A percentile compares a stretch with the other conserved stretches of the same genome.
Evolutionary conservation across 1,139 yeast genomes (phyloP).

Genomic region (Suhomyces yuchorum): DNA sequence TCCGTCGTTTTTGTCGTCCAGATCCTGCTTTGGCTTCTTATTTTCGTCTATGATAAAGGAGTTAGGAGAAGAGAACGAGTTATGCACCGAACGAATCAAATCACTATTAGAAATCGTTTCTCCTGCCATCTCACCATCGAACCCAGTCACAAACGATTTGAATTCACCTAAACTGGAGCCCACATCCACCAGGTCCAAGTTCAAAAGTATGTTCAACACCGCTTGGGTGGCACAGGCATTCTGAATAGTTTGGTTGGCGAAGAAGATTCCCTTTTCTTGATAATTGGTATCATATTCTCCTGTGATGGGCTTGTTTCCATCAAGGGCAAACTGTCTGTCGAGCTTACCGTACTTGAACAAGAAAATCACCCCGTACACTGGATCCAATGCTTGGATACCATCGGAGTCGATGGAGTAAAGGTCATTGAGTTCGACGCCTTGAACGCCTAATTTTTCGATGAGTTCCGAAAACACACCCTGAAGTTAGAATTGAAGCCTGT

Average conservation of each 20-base stretch:
- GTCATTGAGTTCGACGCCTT: constrained; percentile 62
- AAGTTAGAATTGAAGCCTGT: constrained; percentile 13
- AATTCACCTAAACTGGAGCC: constrained; percentile 56
- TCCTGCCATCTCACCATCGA: constrained; percentile 62
- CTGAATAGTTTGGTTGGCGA: constrained; percentile 67
- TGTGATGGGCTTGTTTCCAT: constrained; percentile 37
- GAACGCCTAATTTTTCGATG: constrained; percentile 58
- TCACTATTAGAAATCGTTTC: constrained; percentile 68
- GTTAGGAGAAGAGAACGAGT: constrained; percentile 61
- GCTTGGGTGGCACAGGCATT: constrained; percentile 84
- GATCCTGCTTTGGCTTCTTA: constrained; percentile 26
- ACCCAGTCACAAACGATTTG: constrained; percentile 52
- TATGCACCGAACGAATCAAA: constrained; percentile 58
- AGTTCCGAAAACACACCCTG: constrained; percentile 71
- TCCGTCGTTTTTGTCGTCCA: constrained; percentile 53
- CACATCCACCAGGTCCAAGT: constrained; percentile 41
- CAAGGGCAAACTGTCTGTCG: constrained; percentile 33
- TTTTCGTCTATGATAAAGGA: constrained; percentile 52
- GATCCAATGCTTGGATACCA: constrained; percentile 40
- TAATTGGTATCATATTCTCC: constrained; percentile 50
- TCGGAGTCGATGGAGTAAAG: constrained; percentile 56
- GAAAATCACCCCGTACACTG: constrained; percentile 63
- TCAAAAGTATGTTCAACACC: constrained; percentile 58
- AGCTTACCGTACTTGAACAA: constrained; percentile 60
- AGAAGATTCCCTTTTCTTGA: constrained; percentile 47